Base-by-base conservation (phyloP, 2,329 filamentous ascomycete genomes). In the Malbranchea cinnamomea region DNA sequence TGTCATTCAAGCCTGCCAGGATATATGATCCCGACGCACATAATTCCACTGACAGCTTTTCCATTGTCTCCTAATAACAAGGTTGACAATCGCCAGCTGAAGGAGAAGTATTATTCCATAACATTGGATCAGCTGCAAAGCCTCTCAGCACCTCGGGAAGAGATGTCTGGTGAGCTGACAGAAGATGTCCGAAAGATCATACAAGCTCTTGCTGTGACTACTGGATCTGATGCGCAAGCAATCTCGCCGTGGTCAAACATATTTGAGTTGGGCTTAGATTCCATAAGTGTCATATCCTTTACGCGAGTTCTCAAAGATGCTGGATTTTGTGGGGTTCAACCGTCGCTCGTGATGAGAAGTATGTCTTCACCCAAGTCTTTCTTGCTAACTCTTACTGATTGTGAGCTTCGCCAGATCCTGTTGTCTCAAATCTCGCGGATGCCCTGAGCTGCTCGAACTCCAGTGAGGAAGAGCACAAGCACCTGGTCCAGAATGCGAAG, bases 11-110 rank as follows among this genome's bases (percentile, higher is more conserved):
- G 63, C 13, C 64, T 94, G 3, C 80, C 85, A 0, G 68, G 67
- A 0, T 94, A 94, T 49, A 94, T 94, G 85, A 70, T 94, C 2
- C 87, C 85, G 1, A 85, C 82, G 0, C 81, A 89, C 45, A 73
- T 91, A 35, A 59, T 93, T 14, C 68, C 68, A 3, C 56, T 93
- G 5, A 66, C 73, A 0, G 64, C 59, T 5, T 73, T 94, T 31
- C 85, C 85, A 0, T 61, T 94, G 0, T 91, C 82, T 1, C 61
- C 79, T 5, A 94, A 93, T 50, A 93, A 93, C 53, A 94, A 94
- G 48, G 77, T 78, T 0, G 84, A 94, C 43, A 63, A 66, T 5
- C 87, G 78, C 44, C 61, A 64, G 20, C 55, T 94, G 2, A 75
- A 68, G 34, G 52, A 56, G 0, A 53, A 91, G 1, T 93, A 87